Conservation (phyloP, 139 green algal species). For the Dunaliella primolecta region DNA sequence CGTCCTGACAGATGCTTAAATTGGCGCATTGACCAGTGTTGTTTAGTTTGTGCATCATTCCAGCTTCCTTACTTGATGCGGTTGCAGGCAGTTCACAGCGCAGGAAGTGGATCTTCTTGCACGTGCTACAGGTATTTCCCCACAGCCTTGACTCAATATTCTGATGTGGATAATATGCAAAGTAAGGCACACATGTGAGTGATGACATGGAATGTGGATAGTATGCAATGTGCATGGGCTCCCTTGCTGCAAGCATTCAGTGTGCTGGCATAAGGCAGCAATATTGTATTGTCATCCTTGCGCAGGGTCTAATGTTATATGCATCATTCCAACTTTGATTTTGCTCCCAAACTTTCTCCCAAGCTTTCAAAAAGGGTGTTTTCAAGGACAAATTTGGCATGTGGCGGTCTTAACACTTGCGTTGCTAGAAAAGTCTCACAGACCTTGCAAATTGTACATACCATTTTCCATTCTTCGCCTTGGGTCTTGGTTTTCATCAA, state of each 20-base stretch:
- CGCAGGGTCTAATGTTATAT: background rate
- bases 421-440: background rate
- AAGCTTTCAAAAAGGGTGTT: background rate
- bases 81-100: slow-evolving; percentile 36
- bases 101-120: slow-evolving; percentile 47
- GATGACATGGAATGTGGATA: background rate
- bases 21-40: background rate
- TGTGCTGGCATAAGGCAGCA: background rate
- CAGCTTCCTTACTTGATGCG: background rate
- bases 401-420: background rate
- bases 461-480: no score
- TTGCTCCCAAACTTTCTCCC: no score
- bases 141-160: no score
- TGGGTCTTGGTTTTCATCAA: no score
- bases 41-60: no score
- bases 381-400: background rate
- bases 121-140: background rate
- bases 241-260: background rate
- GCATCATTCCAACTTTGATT: no score
- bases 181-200: background rate
- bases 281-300: background rate
- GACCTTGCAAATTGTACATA: background rate
- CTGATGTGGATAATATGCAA: no score
- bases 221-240: background rate
- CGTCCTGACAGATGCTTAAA: background rate